Percentiles rank a stretch among this genome's conserved stretches.
These are phyloP conservation scores for Auricularia heimuer DNA, from an alignment of 768 basidiomycete genomes.

Conservation along the genomic window DNA sequence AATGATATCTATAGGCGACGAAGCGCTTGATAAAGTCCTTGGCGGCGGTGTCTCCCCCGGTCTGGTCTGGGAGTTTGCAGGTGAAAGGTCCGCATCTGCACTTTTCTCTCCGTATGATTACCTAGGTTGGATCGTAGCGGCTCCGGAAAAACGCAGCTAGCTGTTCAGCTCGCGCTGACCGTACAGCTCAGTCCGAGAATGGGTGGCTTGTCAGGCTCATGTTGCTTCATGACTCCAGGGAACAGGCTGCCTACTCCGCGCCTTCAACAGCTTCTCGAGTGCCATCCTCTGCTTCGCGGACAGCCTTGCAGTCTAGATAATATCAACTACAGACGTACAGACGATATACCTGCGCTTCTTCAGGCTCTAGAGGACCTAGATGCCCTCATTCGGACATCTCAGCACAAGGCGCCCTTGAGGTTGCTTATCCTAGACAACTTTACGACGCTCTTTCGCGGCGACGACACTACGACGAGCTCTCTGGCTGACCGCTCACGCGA, in stretches of 20 bases:
- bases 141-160: constrained; percentile 90
- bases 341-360: constrained; percentile 44
- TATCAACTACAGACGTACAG: constrained; percentile 52
- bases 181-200: constrained; percentile 56
- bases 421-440: constrained; percentile 84
- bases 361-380: constrained; percentile 46
- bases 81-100: constrained; percentile 60
- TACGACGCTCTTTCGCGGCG: constrained; percentile 70
- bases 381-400: constrained; percentile 36
- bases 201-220: constrained; percentile 54
- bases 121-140: constrained; percentile 40
- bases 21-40: constrained; percentile 51
- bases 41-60: constrained; percentile 75
- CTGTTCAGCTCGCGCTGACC: constrained; percentile 69
- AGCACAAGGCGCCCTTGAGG: constrained; percentile 47
- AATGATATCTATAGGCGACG: constrained; percentile 67
- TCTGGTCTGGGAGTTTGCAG: constrained; percentile 79
- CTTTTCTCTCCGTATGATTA: not conserved
- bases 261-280: constrained; percentile 52
- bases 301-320: constrained; percentile 39
- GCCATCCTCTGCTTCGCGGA: constrained; percentile 37
- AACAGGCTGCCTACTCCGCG: constrained; percentile 58
- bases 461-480: constrained; percentile 43
- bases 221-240: constrained; percentile 72
- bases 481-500: constrained; percentile 66